phyloP scores from a whole-genome alignment of 345 rosid genomes.

The Linum usitatissimum region DNA sequence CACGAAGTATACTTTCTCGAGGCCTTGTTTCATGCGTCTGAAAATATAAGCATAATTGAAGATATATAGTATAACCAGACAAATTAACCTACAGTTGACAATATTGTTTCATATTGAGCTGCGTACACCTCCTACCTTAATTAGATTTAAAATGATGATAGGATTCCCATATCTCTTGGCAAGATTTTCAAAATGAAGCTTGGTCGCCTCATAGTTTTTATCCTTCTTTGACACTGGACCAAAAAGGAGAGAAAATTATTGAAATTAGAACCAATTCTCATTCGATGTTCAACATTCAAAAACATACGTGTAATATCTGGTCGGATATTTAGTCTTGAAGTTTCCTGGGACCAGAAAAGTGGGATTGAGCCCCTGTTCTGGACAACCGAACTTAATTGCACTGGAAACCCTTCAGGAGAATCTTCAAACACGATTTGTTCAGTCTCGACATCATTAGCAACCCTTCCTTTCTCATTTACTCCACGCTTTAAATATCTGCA shows the following conservation, averaged over 20 bases:
- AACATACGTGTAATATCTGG: constrained; percentile 85
- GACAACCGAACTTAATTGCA: constrained; percentile 78
- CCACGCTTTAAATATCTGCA: constrained; percentile 82
- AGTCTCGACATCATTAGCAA: constrained; percentile 99
- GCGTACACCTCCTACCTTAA: constrained; percentile 46
- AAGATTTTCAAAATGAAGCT: constrained; percentile 86
- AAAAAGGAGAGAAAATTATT: constrained; percentile 8
- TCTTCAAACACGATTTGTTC: constrained; percentile 88
- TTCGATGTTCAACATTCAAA: background rate
- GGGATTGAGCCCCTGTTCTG: constrained; percentile 97
- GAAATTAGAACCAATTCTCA: background rate
- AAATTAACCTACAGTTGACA: too few relatives aligned
- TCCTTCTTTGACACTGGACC: constrained; percentile 73
- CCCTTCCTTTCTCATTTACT: constrained; percentile 88
- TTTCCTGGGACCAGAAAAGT: constrained; percentile 95
- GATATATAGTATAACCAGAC: constrained; percentile 10
- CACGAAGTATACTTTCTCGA: constrained; percentile 74
- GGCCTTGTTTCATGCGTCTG: constrained; percentile 84
- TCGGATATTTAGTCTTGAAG: constrained; percentile 71
- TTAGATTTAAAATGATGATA: constrained; percentile 68
- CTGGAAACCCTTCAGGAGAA: constrained; percentile 45
- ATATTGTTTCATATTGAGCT: background rate
- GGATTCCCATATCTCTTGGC: constrained; percentile 87
- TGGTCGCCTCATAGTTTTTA: constrained; percentile 65
- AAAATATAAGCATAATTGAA: constrained; percentile 14